phyloP scores from a whole-genome alignment of 1,284 basidiomycete genomes.

The Neonothopanus nambi region DNA sequence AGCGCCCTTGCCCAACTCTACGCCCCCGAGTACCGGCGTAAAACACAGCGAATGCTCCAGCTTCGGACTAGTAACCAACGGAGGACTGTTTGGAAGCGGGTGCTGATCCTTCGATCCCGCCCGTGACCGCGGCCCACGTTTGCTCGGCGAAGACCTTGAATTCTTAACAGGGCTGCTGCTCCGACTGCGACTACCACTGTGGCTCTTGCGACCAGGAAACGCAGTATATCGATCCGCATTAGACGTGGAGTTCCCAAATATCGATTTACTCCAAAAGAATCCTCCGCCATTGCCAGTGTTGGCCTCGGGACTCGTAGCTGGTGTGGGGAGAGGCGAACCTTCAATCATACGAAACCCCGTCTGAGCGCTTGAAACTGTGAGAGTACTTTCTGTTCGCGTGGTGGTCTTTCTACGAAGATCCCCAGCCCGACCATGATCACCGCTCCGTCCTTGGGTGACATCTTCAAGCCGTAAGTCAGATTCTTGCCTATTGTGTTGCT shows the following conservation, averaged over 20 bases:
- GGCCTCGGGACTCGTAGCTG: constrained; percentile 2
- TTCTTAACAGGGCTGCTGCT: constrained; percentile 10
- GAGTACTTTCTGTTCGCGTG: constrained; percentile 7
- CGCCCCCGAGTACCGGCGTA: neutral
- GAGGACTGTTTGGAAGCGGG: constrained; percentile 15
- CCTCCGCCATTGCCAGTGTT: neutral
- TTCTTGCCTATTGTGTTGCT: constrained; percentile 8
- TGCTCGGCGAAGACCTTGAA: neutral
- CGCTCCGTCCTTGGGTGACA: neutral
- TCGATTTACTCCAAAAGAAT: constrained; percentile 9
- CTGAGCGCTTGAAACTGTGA: neutral
- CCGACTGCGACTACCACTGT: constrained; percentile 7
- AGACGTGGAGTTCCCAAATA: neutral
- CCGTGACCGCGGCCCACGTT: neutral
- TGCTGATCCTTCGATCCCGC: constrained; percentile 3
- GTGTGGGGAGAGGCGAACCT: constrained; percentile 16
- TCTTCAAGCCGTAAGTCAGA: constrained; percentile 10
- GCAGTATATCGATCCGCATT: constrained; percentile 10
- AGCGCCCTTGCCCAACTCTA: too few relatives aligned
- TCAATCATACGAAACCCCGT: constrained; percentile 19
- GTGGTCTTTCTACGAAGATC: constrained; percentile 9
- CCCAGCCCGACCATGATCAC: neutral
- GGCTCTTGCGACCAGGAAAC: constrained; percentile 4
- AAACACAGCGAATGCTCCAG: constrained; percentile 16
- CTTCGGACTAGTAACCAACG: constrained; percentile 13